Evolutionary conservation across 1,284 basidiomycete genomes (phyloP).

Genomic region (Boletus sp.): DNA sequence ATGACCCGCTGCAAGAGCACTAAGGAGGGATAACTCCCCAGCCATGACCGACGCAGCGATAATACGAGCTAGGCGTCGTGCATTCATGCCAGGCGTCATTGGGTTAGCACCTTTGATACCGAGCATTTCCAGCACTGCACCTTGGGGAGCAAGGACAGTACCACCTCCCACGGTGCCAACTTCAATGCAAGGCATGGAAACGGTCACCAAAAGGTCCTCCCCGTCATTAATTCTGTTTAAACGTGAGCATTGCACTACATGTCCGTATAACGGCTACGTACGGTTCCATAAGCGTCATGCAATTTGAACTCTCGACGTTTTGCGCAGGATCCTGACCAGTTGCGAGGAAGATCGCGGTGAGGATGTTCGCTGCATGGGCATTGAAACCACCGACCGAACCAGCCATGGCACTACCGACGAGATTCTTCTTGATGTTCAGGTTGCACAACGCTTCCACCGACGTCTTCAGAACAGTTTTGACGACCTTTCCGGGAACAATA

Average conservation of each 20-base stretch:
- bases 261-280: slow-evolving; percentile 43
- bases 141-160: slow-evolving; percentile 85
- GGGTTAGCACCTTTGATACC: slow-evolving; percentile 85
- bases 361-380: slow-evolving; percentile 96
- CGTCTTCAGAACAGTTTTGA: slow-evolving; percentile 92
- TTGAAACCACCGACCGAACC: slow-evolving; percentile 97
- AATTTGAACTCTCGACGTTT: slow-evolving; percentile 97
- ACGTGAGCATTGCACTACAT: slow-evolving; percentile 8
- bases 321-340: slow-evolving; percentile 99
- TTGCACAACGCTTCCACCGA: slow-evolving; percentile 89
- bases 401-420: slow-evolving; percentile 97
- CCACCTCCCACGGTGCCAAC: slow-evolving; percentile 97
- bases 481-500: slow-evolving; percentile 83
- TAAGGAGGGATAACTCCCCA: slow-evolving; percentile 85
- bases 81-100: slow-evolving; percentile 80
- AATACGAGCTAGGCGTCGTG: slow-evolving; percentile 81
- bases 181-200: slow-evolving; percentile 95
- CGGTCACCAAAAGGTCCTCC: slow-evolving; percentile 86
- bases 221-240: slow-evolving; percentile 74
- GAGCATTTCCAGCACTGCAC: slow-evolving; percentile 89
- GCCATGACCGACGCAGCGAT: slow-evolving; percentile 92
- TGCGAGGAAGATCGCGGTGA: slow-evolving; percentile 94
- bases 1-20: slow-evolving; percentile 88
- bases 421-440: slow-evolving; percentile 96
- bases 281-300: slow-evolving; percentile 98